These are phyloP conservation scores for Ensete glaucum DNA, from an alignment of 176 grass and related monocot genomes.

Conservation along the genomic window DNA sequence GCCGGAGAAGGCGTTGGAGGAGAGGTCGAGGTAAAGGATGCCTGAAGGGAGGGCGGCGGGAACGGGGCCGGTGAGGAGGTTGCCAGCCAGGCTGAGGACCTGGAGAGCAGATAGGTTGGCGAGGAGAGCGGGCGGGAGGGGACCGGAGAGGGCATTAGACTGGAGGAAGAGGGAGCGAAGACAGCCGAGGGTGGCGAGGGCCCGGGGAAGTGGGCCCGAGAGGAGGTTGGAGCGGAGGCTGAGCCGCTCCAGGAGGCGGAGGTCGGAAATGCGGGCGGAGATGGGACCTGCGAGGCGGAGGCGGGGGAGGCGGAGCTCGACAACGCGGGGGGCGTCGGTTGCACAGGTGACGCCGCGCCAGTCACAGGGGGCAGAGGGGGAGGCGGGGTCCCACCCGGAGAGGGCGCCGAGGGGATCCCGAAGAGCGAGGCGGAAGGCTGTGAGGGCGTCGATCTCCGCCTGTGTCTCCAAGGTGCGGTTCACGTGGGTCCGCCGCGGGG, in stretches of 20 bases:
- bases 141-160: conserved; percentile 68
- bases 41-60: conserved; percentile 37
- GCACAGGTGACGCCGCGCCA: conserved; percentile 78
- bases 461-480: conserved; percentile 38
- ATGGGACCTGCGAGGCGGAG: conserved; percentile 60
- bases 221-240: conserved; percentile 82
- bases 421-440: conserved; percentile 42
- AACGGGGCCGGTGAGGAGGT: conserved; percentile 58
- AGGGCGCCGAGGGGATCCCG: conserved; percentile 59
- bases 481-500: conserved; percentile 11
- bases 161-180: conserved; percentile 78
- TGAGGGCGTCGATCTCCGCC: conserved; percentile 62
- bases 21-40: conserved; percentile 76
- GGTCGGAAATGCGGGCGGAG: conserved; percentile 48
- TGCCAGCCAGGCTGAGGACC: conserved; percentile 56
- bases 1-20: conserved; percentile 72
- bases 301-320: conserved; percentile 69
- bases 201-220: conserved; percentile 48
- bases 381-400: conserved; percentile 45
- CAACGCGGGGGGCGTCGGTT: conserved; percentile 29
- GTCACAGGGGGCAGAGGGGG: conserved; percentile 55
- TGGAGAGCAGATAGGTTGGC: conserved; percentile 69
- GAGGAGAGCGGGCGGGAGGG: conserved; percentile 47
- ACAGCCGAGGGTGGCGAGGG: conserved; percentile 40
- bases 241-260: conserved; percentile 53